Evolutionary conservation across 495 filamentous ascomycete genomes (phyloP).

Genomic region (Penicillium manginii): DNA sequence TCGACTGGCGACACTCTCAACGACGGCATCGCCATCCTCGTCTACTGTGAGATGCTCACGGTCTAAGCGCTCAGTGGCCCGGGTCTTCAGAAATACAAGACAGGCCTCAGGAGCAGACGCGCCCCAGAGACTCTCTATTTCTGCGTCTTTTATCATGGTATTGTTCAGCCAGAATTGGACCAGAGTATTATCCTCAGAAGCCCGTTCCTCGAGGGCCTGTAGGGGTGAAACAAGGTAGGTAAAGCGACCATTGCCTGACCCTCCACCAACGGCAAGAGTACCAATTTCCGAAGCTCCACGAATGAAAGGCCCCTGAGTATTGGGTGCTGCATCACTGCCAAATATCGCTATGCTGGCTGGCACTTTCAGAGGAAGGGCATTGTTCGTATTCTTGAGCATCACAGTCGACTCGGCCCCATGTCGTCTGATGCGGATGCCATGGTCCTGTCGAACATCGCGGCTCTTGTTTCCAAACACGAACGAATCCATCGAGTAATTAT

Average conservation of each 20-base stretch:
- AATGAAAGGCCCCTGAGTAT: conserved; percentile 53
- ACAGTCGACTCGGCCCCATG: conserved; percentile 61
- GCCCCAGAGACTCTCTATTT: too few species aligned
- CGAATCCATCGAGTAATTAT: too few species aligned
- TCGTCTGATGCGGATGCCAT: conserved; percentile 54
- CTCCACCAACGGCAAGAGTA: conserved; percentile 59
- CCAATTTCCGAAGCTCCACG: conserved; percentile 49
- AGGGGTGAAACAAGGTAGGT: conserved; percentile 57
- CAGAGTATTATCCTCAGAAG: conserved; percentile 52
- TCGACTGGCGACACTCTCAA: conserved; percentile 55
- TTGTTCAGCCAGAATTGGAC: conserved; percentile 47
- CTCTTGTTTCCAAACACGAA: too few species aligned
- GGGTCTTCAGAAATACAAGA: conserved; percentile 61
- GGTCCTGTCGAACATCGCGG: conserved; percentile 59
- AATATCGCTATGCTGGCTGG: conserved; percentile 58
- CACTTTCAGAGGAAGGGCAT: conserved; percentile 55
- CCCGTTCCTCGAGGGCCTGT: conserved; percentile 61
- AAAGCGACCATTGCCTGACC: conserved; percentile 58
- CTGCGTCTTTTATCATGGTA: neutral
- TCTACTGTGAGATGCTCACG: conserved; percentile 46
- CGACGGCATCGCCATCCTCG: conserved; percentile 56
- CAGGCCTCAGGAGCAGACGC: conserved; percentile 65
- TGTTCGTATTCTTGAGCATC: conserved; percentile 63
- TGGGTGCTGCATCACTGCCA: conserved; percentile 67
- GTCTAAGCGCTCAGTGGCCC: conserved; percentile 61